Evolutionary conservation across 2,329 filamentous ascomycete genomes (phyloP).

Genomic region (Dryadomyces quercus-mongolicae): DNA sequence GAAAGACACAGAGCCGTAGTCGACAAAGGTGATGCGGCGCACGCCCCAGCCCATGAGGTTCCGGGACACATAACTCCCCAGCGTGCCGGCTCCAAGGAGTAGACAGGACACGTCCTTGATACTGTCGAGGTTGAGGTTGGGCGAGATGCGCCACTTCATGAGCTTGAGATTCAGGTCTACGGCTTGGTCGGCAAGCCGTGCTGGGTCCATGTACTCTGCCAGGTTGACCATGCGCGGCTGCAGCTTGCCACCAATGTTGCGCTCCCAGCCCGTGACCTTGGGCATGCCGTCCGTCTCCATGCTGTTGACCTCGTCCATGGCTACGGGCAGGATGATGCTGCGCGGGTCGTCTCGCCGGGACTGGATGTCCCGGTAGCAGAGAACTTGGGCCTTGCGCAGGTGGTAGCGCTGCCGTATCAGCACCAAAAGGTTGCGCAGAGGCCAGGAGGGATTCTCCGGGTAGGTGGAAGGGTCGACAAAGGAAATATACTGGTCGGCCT

Average conservation of each 20-base stretch:
- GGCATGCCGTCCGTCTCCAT: constrained; percentile 48
- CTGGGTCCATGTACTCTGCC: constrained; percentile 86
- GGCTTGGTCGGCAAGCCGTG: constrained; percentile 77
- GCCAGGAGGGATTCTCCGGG: constrained; percentile 78
- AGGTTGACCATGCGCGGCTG: constrained; percentile 69
- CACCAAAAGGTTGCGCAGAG: constrained; percentile 77
- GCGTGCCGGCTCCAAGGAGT: constrained; percentile 79
- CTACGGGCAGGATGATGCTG: constrained; percentile 63
- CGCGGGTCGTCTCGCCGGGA: constrained; percentile 64
- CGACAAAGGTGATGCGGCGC: constrained; percentile 87
- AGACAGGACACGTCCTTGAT: constrained; percentile 88
- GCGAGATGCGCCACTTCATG: constrained; percentile 97
- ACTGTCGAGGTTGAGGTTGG: constrained; percentile 71
- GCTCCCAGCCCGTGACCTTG: constrained; percentile 92
- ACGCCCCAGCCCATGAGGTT: constrained; percentile 95
- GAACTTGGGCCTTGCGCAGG: constrained; percentile 63
- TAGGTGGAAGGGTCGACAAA: constrained; percentile 94
- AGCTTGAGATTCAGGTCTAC: constrained; percentile 94
- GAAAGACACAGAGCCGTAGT: constrained; percentile 86
- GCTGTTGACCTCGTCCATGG: constrained; percentile 37
- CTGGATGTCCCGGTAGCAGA: constrained; percentile 84
- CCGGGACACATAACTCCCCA: constrained; percentile 87
- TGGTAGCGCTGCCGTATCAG: constrained; percentile 74
- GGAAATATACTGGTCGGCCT: constrained; percentile 69
- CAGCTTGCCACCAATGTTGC: constrained; percentile 67